Conservation (phyloP, 805 yeast genomes). For the Saturnispora sekii region DNA sequence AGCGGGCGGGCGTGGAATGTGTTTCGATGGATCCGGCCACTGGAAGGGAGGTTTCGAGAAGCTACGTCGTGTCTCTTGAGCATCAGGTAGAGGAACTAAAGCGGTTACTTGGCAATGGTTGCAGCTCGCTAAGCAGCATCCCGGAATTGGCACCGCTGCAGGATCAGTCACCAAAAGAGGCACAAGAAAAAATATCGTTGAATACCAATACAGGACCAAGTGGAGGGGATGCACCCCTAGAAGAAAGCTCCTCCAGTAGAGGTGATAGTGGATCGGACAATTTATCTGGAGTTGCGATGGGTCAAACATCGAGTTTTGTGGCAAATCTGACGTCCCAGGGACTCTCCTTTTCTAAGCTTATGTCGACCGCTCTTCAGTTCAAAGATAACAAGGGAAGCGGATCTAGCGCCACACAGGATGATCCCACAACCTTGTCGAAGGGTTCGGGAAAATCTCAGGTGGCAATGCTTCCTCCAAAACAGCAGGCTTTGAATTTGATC, state of each 20-base stretch:
- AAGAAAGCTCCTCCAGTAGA: too few species aligned
- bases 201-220: too few species aligned
- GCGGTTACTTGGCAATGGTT: conserved; percentile 25
- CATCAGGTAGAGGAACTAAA: conserved; percentile 52
- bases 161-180: too few species aligned
- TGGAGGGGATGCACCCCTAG: too few species aligned
- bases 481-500: conserved; percentile 56
- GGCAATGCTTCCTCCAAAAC: conserved; percentile 58
- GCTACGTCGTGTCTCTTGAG: conserved; percentile 66
- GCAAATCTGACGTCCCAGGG: conserved; percentile 24
- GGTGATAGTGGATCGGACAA: background rate
- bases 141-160: too few species aligned
- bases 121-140: background rate
- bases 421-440: conserved; percentile 8
- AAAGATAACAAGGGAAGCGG: conserved; percentile 13
- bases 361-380: conserved; percentile 69
- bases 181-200: too few species aligned
- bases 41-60: conserved; percentile 77
- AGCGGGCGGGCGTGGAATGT: conserved; percentile 60
- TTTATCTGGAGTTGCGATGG: background rate
- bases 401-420: background rate
- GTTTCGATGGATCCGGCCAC: conserved; percentile 82
- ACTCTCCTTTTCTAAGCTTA: conserved; percentile 64
- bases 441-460: conserved; percentile 19
- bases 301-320: background rate